phyloP scores from a whole-genome alignment of 208 protist species.

The Leishmania major region DNA sequence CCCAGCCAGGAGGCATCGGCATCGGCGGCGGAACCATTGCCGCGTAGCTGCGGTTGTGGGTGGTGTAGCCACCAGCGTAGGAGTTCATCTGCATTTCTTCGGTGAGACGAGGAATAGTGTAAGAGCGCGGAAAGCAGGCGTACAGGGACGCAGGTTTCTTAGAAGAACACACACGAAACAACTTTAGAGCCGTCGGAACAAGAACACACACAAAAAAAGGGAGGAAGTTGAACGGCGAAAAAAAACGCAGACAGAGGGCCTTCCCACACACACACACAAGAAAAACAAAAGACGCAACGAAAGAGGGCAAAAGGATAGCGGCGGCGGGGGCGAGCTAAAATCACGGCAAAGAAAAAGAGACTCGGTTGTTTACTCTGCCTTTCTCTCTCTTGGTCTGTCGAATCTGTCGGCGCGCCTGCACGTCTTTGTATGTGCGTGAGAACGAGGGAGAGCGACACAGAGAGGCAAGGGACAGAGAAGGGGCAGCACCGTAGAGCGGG shows the following conservation, averaged over 20 bases:
- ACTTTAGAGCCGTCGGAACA: background rate
- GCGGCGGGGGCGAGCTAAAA: background rate
- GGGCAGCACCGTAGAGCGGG: background rate
- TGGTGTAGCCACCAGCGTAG: constrained; percentile 26
- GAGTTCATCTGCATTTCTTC: constrained; percentile 31
- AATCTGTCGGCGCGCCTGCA: background rate
- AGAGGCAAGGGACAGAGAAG: background rate
- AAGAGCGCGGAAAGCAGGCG: background rate
- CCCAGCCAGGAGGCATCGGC: constrained; percentile 79
- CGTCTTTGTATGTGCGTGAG: background rate
- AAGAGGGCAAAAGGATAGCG: background rate
- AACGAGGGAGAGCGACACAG: background rate
- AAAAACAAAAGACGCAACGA: background rate
- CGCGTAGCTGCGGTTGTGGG: constrained; percentile 16
- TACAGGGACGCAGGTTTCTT: background rate
- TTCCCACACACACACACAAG: background rate
- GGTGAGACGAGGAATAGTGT: no score
- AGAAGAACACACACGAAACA: background rate
- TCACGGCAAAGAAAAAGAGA: background rate
- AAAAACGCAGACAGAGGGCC: background rate
- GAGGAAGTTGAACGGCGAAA: background rate
- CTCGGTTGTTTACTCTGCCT: background rate
- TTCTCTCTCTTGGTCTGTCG: background rate
- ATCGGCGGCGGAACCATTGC: constrained; percentile 20
- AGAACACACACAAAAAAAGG: background rate